Evolutionary conservation across 495 filamentous ascomycete species (phyloP).

Genomic region (Podospora conica): DNA sequence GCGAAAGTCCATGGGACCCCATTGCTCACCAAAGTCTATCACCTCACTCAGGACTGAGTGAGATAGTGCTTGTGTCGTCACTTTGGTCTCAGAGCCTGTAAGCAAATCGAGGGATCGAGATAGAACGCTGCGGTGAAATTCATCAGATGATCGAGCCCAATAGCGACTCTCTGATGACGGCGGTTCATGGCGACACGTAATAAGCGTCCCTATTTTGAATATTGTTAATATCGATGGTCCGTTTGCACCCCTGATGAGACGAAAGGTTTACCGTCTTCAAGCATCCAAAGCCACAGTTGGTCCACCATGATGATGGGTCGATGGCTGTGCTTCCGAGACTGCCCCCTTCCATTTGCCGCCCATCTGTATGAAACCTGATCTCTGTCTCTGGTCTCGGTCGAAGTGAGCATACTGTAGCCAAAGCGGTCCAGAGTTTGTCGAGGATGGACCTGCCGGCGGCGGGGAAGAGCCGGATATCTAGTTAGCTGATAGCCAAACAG

Average conservation of each 20-base stretch:
- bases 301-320: slow-evolving; percentile 1
- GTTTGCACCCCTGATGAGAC: neutral
- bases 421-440: neutral
- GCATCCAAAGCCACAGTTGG: slow-evolving; percentile 1
- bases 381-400: neutral
- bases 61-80: neutral
- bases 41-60: neutral
- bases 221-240: neutral
- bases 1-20: neutral
- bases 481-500: neutral
- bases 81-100: neutral
- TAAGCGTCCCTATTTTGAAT: neutral
- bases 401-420: neutral
- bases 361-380: neutral
- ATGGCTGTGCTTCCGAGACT: neutral
- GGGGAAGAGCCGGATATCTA: neutral
- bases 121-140: too few species aligned
- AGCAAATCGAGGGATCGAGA: neutral
- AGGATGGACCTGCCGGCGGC: neutral
- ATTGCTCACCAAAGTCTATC: neutral
- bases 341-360: neutral
- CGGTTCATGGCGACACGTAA: neutral
- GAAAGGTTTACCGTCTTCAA: neutral
- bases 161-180: too few species aligned
- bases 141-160: too few species aligned